Evolutionary conservation across 2,329 filamentous ascomycete genomes (phyloP).

Genomic region (Zasmidium angulare): DNA sequence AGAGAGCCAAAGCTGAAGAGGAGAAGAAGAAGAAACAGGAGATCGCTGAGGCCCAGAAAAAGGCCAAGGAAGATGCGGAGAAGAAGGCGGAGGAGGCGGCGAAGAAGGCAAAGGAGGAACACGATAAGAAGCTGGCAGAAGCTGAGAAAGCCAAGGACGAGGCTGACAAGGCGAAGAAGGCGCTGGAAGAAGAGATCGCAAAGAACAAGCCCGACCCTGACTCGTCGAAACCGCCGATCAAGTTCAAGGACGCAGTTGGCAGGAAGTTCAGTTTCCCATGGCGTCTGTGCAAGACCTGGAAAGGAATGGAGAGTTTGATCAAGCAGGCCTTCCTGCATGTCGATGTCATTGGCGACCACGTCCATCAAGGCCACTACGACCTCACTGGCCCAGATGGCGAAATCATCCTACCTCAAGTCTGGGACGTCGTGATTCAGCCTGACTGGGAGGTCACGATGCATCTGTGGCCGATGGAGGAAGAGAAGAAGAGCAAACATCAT

Average conservation of each 20-base stretch:
- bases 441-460: constrained; percentile 52
- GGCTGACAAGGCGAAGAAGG: constrained; percentile 50
- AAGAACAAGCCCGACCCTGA: constrained; percentile 51
- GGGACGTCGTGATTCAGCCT: constrained; percentile 49
- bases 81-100: constrained; percentile 44
- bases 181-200: constrained; percentile 47
- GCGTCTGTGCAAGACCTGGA: constrained; percentile 70
- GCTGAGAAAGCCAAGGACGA: constrained; percentile 53
- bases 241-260: constrained; percentile 88
- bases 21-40: constrained; percentile 49
- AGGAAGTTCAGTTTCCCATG: constrained; percentile 92
- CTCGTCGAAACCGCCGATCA: constrained; percentile 71
- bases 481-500: constrained; percentile 21
- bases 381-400: constrained; percentile 49
- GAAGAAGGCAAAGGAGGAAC: constrained; percentile 45
- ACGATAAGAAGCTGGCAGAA: constrained; percentile 55
- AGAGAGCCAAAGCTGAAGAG: constrained; percentile 48
- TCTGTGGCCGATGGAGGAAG: constrained; percentile 47
- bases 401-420: constrained; percentile 51
- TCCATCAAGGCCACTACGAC: constrained; percentile 49
- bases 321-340: constrained; percentile 51
- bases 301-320: constrained; percentile 52
- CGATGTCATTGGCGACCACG: constrained; percentile 46
- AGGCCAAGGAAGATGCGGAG: constrained; percentile 50
- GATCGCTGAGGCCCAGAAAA: constrained; percentile 41